phyloP scores from a whole-genome alignment of 2,329 filamentous ascomycete species.

The Periconia macrospinosa region DNA sequence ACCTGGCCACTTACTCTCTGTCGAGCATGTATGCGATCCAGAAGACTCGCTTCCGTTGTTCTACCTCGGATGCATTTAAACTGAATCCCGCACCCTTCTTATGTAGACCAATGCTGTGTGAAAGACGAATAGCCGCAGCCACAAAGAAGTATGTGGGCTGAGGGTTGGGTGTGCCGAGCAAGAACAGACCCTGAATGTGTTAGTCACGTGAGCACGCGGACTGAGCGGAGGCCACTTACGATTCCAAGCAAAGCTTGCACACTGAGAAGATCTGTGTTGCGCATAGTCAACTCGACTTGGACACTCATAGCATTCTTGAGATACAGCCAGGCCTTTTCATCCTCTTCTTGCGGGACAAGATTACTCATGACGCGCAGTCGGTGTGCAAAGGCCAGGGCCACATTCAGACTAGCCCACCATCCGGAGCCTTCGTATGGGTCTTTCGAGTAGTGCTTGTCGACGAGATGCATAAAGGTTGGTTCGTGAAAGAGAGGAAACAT shows the following conservation, averaged over 20 bases:
- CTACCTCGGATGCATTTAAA: slow-evolving; percentile 88
- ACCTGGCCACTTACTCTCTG: slow-evolving; percentile 58
- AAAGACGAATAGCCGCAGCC: slow-evolving; percentile 83
- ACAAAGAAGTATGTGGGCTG: slow-evolving; percentile 92
- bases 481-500: slow-evolving; percentile 98
- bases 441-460: slow-evolving; percentile 88
- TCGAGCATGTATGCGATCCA: slow-evolving; percentile 77
- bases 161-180: slow-evolving; percentile 95
- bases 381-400: slow-evolving; percentile 90
- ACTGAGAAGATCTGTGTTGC: slow-evolving; percentile 91
- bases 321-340: slow-evolving; percentile 92
- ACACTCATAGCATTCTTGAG: slow-evolving; percentile 96
- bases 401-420: slow-evolving; percentile 98
- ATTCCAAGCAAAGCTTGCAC: slow-evolving; percentile 94
- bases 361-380: slow-evolving; percentile 94
- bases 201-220: slow-evolving; percentile 12
- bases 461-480: slow-evolving; percentile 96
- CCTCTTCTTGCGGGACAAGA: slow-evolving; percentile 84
- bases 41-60: slow-evolving; percentile 80
- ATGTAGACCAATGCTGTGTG: slow-evolving; percentile 93
- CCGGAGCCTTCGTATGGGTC: slow-evolving; percentile 94
- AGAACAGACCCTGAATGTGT: slow-evolving; percentile 68
- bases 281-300: slow-evolving; percentile 89
- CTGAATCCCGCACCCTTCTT: slow-evolving; percentile 93
- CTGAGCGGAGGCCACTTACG: slow-evolving; percentile 46